Evolutionary conservation across 352 stramenopile genomes (phyloP).

Genomic region (Pelagophyceae sp.): DNA sequence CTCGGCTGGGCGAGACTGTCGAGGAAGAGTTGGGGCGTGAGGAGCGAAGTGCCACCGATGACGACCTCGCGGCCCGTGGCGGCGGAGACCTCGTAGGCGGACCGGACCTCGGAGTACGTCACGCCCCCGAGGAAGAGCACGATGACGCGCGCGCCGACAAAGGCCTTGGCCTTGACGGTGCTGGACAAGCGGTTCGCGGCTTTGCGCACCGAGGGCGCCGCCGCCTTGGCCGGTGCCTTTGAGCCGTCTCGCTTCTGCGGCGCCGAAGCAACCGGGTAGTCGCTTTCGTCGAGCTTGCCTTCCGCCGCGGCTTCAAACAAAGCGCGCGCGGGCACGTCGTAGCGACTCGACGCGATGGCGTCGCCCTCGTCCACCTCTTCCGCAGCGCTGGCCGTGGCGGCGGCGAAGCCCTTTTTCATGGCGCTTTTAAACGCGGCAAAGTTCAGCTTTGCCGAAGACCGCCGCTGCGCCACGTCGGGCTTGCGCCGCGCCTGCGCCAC

Average conservation of each 20-base stretch:
- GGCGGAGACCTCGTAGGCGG: slow-evolving; percentile 49
- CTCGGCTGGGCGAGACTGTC: slow-evolving; percentile 25
- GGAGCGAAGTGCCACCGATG: slow-evolving; percentile 31
- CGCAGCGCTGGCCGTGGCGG: neutral
- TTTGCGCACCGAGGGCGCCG: slow-evolving; percentile 8
- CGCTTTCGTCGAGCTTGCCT: slow-evolving; percentile 48
- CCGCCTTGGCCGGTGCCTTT: slow-evolving; percentile 24
- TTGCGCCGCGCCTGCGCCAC: neutral
- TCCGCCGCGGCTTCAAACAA: slow-evolving; percentile 47
- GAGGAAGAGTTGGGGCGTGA: slow-evolving; percentile 36
- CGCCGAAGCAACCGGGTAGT: slow-evolving; percentile 45
- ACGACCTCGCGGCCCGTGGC: slow-evolving; percentile 34
- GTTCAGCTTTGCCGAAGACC: slow-evolving; percentile 24
- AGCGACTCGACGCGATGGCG: slow-evolving; percentile 53
- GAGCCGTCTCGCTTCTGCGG: too few species aligned
- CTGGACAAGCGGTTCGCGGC: neutral
- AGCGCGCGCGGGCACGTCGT: slow-evolving; percentile 46
- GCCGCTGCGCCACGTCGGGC: neutral
- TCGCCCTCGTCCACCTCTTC: slow-evolving; percentile 39
- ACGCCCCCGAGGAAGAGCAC: slow-evolving; percentile 86
- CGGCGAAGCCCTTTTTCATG: slow-evolving; percentile 2
- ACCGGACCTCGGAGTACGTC: slow-evolving; percentile 78
- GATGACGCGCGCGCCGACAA: slow-evolving; percentile 70
- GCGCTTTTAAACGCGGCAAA: slow-evolving; percentile 22
- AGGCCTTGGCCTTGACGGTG: slow-evolving; percentile 13